Conservation (phyloP, 164 flowering plant species). For the Vitis rotundifolia region DNA sequence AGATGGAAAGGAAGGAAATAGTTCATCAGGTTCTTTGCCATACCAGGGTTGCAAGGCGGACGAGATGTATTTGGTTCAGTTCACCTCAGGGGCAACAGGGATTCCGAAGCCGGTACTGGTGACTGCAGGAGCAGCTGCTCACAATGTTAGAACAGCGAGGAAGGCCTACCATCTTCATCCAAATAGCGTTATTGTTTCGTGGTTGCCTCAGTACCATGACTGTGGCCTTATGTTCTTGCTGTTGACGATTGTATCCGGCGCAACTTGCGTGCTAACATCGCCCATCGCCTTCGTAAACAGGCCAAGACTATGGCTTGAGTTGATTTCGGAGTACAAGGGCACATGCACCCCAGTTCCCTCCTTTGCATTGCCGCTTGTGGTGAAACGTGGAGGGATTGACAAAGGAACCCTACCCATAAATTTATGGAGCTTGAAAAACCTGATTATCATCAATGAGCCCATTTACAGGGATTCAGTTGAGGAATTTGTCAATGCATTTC, state of each 20-base stretch:
- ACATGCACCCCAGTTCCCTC: constrained; percentile 78
- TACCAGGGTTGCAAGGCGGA: constrained; percentile 51
- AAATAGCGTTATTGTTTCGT: constrained; percentile 56
- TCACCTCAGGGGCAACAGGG: constrained; percentile 75
- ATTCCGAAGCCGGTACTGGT: constrained; percentile 73
- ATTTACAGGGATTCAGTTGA: constrained; percentile 42
- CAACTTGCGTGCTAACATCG: constrained; percentile 61
- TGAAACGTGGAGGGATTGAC: constrained; percentile 47
- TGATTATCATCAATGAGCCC: constrained; percentile 72
- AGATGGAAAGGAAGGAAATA: background rate
- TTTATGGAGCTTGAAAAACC: constrained; percentile 46
- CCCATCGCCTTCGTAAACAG: constrained; percentile 45
- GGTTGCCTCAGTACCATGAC: constrained; percentile 85
- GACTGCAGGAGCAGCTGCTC: constrained; percentile 77
- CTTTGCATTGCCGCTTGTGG: constrained; percentile 62
- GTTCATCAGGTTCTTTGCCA: background rate
- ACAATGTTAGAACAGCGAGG: constrained; percentile 64
- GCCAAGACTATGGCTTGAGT: constrained; percentile 69
- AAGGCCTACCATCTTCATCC: constrained; percentile 70
- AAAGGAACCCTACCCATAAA: constrained; percentile 28
- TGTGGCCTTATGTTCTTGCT: constrained; percentile 78
- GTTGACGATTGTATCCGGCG: constrained; percentile 58
- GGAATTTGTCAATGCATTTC: constrained; percentile 45
- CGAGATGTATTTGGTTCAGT: constrained; percentile 66
- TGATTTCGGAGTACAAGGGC: constrained; percentile 47